Conservation (phyloP, 1,139 yeast genomes). For the Geotrichum reessii region DNA sequence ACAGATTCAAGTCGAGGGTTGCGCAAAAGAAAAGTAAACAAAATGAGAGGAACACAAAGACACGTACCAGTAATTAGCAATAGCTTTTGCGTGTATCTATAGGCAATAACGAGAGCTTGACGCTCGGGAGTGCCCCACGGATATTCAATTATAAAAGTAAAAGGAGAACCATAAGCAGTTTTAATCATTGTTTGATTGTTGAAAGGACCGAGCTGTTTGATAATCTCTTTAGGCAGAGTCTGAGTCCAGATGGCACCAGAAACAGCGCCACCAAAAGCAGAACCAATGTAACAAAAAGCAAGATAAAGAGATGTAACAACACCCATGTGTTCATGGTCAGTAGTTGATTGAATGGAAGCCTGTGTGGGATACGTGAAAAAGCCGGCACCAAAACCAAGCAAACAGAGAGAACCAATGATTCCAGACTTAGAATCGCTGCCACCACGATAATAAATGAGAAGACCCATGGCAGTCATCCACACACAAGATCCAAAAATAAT, state of each 20-base stretch:
- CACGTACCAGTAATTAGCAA: conserved; percentile 54
- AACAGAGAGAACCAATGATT: conserved; percentile 58
- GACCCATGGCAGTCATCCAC: conserved; percentile 57
- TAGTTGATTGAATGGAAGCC: conserved; percentile 57
- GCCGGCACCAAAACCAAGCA: conserved; percentile 70
- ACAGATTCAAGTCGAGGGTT: conserved; percentile 44
- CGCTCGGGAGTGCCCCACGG: conserved; percentile 61
- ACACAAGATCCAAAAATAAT: conserved; percentile 51
- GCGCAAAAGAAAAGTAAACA: conserved; percentile 48
- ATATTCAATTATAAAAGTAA: conserved; percentile 42
- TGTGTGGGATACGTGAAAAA: conserved; percentile 64
- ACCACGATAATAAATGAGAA: conserved; percentile 54
- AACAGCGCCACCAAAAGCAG: conserved; percentile 43
- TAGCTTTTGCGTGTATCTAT: conserved; percentile 53
- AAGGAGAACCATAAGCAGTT: conserved; percentile 50
- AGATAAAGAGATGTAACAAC: conserved; percentile 42
- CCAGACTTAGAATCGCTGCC: conserved; percentile 47
- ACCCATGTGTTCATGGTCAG: conserved; percentile 49
- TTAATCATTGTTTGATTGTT: conserved; percentile 36
- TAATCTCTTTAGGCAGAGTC: conserved; percentile 36
- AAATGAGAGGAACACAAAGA: conserved; percentile 50
- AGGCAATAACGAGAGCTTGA: conserved; percentile 50
- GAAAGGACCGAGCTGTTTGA: conserved; percentile 24
- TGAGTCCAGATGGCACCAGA: conserved; percentile 49
- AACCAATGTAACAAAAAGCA: conserved; percentile 42